Evolutionary conservation across 352 stramenopile species (phyloP), one percentile per base, ranked within the genome.

Genomic region (Aphanomyces cochlioides): DNA sequence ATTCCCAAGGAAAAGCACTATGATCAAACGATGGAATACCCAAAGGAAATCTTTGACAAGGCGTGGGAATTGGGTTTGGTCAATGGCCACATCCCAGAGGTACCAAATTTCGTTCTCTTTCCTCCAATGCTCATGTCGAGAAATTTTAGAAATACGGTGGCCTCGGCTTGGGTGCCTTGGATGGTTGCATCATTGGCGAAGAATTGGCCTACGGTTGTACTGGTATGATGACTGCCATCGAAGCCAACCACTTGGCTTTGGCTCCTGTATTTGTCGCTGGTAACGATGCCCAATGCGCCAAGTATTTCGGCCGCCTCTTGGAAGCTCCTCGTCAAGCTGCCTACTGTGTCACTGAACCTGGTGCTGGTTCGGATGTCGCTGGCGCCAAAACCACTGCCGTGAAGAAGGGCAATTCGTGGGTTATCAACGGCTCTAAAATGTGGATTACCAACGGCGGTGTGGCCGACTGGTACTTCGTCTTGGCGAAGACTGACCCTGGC

Each of bases 361-460:
- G 86, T 36, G 90, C 90, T 17, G 92, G 92, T 66, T 95, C 82
- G 38, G 92, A 98, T 63, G 88, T 96, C 28, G 88, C 90, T 5
- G 86, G 79, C 10, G 87, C 92, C 74, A 95, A 95, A 78, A 98
- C 92, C 5, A 92, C 81, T 39, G 92, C 92, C 7, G 85, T 96
- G 28, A 96, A 97, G 76, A 94, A 97, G 72, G 92, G 92, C 63
- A 90, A 98, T 77, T 92, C 97, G 73, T 98, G 90, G 84, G 80
- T 97, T 40, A 75, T 98, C 54, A 98, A 98, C 77, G 92, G 92
- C 61, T 90, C 79, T 65, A 98, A 98, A 79, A 93, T 96, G 84
- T 98, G 89, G 88, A 98, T 98, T 78, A 98, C 91, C 37, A 98
- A 98, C 77, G 91, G 89, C 50, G 79, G 84, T 50, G 87, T 96